Evolutionary conservation across 345 rosid species (phyloP).

Genomic region (Populus deltoides): DNA sequence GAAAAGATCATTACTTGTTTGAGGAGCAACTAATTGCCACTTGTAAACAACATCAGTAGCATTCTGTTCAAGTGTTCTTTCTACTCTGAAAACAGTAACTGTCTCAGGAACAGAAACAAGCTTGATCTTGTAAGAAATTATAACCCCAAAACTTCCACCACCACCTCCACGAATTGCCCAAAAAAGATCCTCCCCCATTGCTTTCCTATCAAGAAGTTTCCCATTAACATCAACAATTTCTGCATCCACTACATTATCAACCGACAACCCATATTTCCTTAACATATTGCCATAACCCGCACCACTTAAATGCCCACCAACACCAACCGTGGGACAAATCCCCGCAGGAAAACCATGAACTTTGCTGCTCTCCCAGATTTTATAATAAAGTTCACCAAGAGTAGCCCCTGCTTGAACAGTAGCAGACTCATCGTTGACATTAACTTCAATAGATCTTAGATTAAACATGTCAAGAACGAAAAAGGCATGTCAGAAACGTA

Average conservation of each 20-base stretch:
- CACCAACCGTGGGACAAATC: constrained; percentile 64
- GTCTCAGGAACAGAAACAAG: constrained; percentile 49
- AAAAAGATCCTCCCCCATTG: constrained; percentile 60
- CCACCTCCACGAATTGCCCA: constrained; percentile 70
- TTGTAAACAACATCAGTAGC: constrained; percentile 19
- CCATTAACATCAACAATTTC: constrained; percentile 57
- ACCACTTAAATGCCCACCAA: constrained; percentile 64
- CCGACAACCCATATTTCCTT: constrained; percentile 52
- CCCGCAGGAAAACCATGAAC: constrained; percentile 56
- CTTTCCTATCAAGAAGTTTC: constrained; percentile 34
- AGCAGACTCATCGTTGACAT: constrained; percentile 32
- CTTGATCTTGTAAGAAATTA: constrained; percentile 46
- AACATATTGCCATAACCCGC: constrained; percentile 60
- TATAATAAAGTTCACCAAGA: constrained; percentile 48
- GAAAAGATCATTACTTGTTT: constrained; percentile 42
- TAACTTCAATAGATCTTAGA: constrained; percentile 32
- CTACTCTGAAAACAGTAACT: constrained; percentile 51
- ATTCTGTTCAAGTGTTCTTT: constrained; percentile 29
- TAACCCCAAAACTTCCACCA: constrained; percentile 54
- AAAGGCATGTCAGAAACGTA: constrained; percentile 45
- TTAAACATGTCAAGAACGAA: constrained; percentile 59
- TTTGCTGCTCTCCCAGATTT: constrained; percentile 43
- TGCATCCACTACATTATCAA: constrained; percentile 50
- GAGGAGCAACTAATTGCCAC: constrained; percentile 58
- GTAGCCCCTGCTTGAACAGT: constrained; percentile 60